Evolutionary conservation across 495 filamentous ascomycete genomes (phyloP).

Genomic region (Cetradonia linearis): DNA sequence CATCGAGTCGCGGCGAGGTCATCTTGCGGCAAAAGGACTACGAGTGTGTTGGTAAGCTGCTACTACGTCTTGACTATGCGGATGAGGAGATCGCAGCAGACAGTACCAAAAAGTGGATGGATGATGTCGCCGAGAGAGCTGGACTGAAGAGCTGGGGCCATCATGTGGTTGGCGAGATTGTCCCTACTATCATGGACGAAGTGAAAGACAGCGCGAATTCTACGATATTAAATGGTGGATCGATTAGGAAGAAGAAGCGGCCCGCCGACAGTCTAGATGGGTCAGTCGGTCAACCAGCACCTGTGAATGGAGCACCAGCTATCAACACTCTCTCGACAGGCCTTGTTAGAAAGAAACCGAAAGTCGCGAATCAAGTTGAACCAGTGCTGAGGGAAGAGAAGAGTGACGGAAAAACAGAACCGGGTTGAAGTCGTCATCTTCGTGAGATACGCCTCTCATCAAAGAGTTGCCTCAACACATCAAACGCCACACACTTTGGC

Average conservation of each 20-base stretch:
- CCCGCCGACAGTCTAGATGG: slow-evolving; percentile 25
- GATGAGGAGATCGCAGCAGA: slow-evolving; percentile 53
- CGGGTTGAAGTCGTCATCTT: not conserved
- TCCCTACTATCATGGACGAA: not conserved
- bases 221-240: slow-evolving; percentile 31
- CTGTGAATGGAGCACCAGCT: slow-evolving; percentile 21
- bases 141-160: slow-evolving; percentile 47
- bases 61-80: slow-evolving; percentile 80
- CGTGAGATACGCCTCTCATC: not conserved
- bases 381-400: not conserved
- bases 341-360: slow-evolving; percentile 42
- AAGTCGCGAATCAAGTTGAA: not conserved
- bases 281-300: slow-evolving; percentile 27
- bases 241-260: slow-evolving; percentile 46
- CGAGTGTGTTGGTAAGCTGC: slow-evolving; percentile 61
- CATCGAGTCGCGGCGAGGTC: slow-evolving; percentile 54
- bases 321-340: slow-evolving; percentile 50
- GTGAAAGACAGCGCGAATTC: slow-evolving; percentile 15
- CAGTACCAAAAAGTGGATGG: slow-evolving; percentile 66
- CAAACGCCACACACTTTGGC: not conserved
- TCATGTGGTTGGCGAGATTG: slow-evolving; percentile 38
- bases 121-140: slow-evolving; percentile 44
- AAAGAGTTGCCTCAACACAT: not conserved
- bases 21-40: slow-evolving; percentile 65
- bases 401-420: slow-evolving; percentile 10